Evolutionary conservation across 1,284 basidiomycete genomes (phyloP), one percentile per base, ranked within the genome.

Genomic region (Sporisorium iseilematis-ciliati): DNA sequence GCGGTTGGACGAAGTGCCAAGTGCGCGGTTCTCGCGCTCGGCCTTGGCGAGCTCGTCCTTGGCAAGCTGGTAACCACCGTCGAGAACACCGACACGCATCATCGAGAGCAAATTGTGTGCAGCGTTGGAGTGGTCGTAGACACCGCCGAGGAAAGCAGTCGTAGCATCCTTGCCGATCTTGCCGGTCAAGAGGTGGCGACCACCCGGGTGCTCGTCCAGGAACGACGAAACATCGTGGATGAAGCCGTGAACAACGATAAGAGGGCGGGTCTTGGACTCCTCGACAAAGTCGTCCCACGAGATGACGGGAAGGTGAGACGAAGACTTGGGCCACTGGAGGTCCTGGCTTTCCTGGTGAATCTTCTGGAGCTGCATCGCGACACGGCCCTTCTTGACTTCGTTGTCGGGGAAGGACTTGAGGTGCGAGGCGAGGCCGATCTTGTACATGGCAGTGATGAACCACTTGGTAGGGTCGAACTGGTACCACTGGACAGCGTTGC

Each of bases 401-500:
- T 84, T 84, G 64, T 84, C 83, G 41, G 83, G 83, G 83, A 84
- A 84, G 18, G 67, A 66, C 75, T 84, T 84, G 61, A 84, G 80
- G 63, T 84, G 79, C 46, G 77, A 70, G 20, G 83, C 83, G 26
- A 84, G 77, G 20, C 83, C 83, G 38, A 84, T 62, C 52, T 71
- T 66, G 29, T 56, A 54, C 77, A 82, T 80, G 14, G 66, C 21
- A 29, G 67, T 58, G 43, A 84, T 84, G 64, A 84, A 84, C 83
- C 83, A 84, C 75, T 84, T 84, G 58, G 83, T 84, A 14, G 83
- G 83, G 67, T 84, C 83, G 57, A 82, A 84, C 67, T 84, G 83
- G 70, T 82, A 81, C 83, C 83, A 84, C 53, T 79, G 68, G 33
- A 82, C 67, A 18, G 82, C 83, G 61, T 84, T 84, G 20, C 83